These are phyloP conservation scores for Verticillium klebahnii DNA, from an alignment of 2,329 filamentous ascomycete genomes.

Conservation along the genomic window DNA sequence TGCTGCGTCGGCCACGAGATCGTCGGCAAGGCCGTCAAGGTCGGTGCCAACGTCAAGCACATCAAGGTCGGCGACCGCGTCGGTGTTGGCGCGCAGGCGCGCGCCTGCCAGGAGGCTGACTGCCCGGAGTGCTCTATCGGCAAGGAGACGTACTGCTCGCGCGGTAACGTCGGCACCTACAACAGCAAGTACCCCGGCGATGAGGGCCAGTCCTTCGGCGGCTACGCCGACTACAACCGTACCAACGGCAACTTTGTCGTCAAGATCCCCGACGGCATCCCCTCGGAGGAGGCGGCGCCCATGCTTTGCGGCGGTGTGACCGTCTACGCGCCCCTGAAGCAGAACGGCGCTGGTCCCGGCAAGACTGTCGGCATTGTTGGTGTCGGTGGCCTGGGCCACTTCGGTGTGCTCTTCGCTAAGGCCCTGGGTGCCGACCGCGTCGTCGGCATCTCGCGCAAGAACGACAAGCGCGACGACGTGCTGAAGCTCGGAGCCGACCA, in stretches of 20 bases:
- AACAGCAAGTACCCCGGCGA: conserved; percentile 47
- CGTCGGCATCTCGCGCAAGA: conserved; percentile 2
- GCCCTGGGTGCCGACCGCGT: conserved; percentile 6
- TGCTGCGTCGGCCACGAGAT: conserved; percentile 43
- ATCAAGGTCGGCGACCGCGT: conserved; percentile 60
- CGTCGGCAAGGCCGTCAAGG: conserved; percentile 62
- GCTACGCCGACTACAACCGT: conserved; percentile 52
- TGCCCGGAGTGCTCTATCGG: conserved; percentile 62
- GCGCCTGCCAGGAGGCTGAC: conserved; percentile 51
- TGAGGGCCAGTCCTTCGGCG: conserved; percentile 59
- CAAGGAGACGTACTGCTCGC: conserved; percentile 64
- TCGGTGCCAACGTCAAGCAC: conserved; percentile 61
- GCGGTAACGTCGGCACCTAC: conserved; percentile 54
- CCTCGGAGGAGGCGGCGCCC: conserved; percentile 3
- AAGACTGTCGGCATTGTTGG: conserved; percentile 22
- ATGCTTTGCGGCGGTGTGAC: conserved; percentile 17
- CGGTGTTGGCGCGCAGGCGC: conserved; percentile 65
- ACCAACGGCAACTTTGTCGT: conserved; percentile 37
- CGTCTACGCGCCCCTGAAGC: conserved; percentile 18
- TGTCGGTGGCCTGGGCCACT: conserved; percentile 19
- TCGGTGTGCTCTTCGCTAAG: conserved; percentile 16
- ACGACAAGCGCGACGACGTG: conserved; percentile 4
- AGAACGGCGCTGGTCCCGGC: conserved; percentile 18
- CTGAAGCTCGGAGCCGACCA: conserved; percentile 14
- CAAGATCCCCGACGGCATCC: conserved; percentile 4